These are phyloP conservation scores for Cercospora beticola DNA, from an alignment of 2,329 filamentous ascomycete genomes.

Conservation along the genomic window DNA sequence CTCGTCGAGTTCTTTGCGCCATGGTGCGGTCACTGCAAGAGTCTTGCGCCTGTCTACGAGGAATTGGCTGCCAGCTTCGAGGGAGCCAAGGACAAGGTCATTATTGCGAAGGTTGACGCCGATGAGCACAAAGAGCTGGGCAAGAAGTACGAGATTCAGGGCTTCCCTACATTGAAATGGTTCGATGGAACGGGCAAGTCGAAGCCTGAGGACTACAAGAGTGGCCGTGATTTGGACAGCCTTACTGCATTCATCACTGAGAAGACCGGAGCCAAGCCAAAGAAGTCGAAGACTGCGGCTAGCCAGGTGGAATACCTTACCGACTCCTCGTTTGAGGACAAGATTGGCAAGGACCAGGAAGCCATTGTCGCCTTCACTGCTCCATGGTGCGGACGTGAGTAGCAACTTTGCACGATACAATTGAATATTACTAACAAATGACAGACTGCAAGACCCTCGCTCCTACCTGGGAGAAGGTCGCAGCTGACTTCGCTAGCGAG, in stretches of 20 bases:
- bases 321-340: slow-evolving; percentile 73
- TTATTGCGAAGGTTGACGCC: slow-evolving; percentile 94
- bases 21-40: slow-evolving; percentile 99
- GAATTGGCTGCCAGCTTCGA: slow-evolving; percentile 77
- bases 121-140: slow-evolving; percentile 83
- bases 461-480: slow-evolving; percentile 84
- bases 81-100: slow-evolving; percentile 70
- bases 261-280: slow-evolving; percentile 81
- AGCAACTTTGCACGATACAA: background rate
- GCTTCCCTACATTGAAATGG: slow-evolving; percentile 96
- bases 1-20: slow-evolving; percentile 98
- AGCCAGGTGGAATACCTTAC: slow-evolving; percentile 78
- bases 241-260: slow-evolving; percentile 76
- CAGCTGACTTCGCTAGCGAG: slow-evolving; percentile 76
- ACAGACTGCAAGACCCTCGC: slow-evolving; percentile 95
- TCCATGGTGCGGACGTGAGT: slow-evolving; percentile 97
- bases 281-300: slow-evolving; percentile 69
- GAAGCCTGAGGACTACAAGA: slow-evolving; percentile 78
- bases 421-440: slow-evolving; percentile 6
- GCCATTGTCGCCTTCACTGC: slow-evolving; percentile 96
- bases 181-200: slow-evolving; percentile 88
- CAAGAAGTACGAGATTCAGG: slow-evolving; percentile 82
- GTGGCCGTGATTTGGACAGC: slow-evolving; percentile 83
- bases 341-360: slow-evolving; percentile 80
- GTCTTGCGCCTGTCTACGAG: slow-evolving; percentile 89